These are phyloP conservation scores for Fusarium graminum DNA, from an alignment of 2,329 filamentous ascomycete genomes.

Conservation along the genomic window DNA sequence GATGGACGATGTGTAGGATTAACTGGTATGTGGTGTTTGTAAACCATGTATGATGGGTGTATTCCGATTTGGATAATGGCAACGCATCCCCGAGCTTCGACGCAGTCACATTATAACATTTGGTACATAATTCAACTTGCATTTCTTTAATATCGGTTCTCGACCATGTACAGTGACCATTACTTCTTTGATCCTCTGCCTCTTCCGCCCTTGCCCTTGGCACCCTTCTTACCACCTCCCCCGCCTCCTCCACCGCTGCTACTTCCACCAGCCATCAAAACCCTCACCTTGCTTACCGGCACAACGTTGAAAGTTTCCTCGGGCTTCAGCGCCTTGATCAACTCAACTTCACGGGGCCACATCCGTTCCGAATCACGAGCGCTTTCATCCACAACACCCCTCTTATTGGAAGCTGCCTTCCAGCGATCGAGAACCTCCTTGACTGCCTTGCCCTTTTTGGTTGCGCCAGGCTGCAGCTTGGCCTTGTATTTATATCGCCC, in stretches of 20 bases:
- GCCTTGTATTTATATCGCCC: conserved; percentile 89
- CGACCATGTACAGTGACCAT: conserved; percentile 5
- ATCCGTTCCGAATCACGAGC: conserved; percentile 77
- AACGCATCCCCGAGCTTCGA: conserved; percentile 17
- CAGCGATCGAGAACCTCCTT: conserved; percentile 90
- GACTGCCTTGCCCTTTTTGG: conserved; percentile 95
- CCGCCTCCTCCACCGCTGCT: conserved; percentile 58
- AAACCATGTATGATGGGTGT: conserved; percentile 19
- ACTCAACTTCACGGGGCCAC: conserved; percentile 87
- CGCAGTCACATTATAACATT: conserved; percentile 25
- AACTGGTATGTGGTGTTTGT: not conserved
- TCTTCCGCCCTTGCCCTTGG: conserved; percentile 53
- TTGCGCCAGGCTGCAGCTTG: conserved; percentile 89
- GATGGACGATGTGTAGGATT: conserved; percentile 14
- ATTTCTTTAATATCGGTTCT: conserved; percentile 10
- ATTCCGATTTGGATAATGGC: conserved; percentile 23
- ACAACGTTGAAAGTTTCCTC: conserved; percentile 85
- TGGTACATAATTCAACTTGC: conserved; percentile 25
- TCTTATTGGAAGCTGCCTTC: conserved; percentile 73
- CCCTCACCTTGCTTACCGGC: conserved; percentile 82
- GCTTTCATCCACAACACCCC: conserved; percentile 71
- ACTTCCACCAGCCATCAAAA: conserved; percentile 73
- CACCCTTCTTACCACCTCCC: conserved; percentile 56
- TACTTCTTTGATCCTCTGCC: conserved; percentile 61
- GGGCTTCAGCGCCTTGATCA: conserved; percentile 83